Evolutionary conservation across 495 filamentous ascomycete genomes (phyloP).

Genomic region (Penicillium arizonense): DNA sequence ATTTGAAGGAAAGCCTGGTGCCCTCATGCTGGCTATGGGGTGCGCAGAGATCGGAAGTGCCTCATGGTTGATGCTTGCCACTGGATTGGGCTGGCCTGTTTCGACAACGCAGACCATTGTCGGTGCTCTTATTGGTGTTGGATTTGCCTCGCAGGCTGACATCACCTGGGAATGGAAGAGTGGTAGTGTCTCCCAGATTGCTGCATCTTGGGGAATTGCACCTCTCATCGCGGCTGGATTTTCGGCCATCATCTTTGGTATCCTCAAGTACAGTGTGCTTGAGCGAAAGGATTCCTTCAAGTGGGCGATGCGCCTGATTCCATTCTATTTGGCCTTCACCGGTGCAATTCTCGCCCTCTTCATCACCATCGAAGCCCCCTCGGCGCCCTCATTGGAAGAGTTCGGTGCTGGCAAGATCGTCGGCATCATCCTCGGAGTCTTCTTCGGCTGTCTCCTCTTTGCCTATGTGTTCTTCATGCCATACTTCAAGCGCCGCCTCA

Average conservation of each 20-base stretch:
- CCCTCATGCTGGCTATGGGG: slow-evolving; percentile 61
- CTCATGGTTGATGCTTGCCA: slow-evolving; percentile 57
- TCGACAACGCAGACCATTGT: slow-evolving; percentile 67
- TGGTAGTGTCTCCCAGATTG: slow-evolving; percentile 55
- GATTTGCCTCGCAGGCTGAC: slow-evolving; percentile 55
- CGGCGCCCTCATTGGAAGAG: slow-evolving; percentile 36
- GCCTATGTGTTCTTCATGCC: slow-evolving; percentile 59
- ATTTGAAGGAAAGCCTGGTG: slow-evolving; percentile 51
- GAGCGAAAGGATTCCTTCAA: slow-evolving; percentile 56
- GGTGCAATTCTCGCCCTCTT: slow-evolving; percentile 62
- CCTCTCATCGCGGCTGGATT: slow-evolving; percentile 58
- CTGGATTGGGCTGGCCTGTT: slow-evolving; percentile 55
- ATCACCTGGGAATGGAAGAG: slow-evolving; percentile 56
- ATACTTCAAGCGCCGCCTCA: slow-evolving; percentile 58
- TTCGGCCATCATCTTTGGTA: slow-evolving; percentile 59
- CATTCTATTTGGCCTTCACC: slow-evolving; percentile 61
- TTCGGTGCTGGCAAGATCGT: slow-evolving; percentile 50
- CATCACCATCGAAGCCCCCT: slow-evolving; percentile 48
- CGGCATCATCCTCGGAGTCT: slow-evolving; percentile 58
- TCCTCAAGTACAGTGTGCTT: slow-evolving; percentile 63
- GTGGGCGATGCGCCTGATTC: slow-evolving; percentile 55
- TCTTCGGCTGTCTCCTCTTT: slow-evolving; percentile 52
- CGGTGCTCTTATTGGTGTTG: slow-evolving; percentile 61
- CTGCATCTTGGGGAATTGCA: slow-evolving; percentile 62
- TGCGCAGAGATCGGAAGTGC: slow-evolving; percentile 61